Evolutionary conservation across 371 early-diverging fungal genomes (phyloP).

Genomic region (Conidiobolus incongruus): DNA sequence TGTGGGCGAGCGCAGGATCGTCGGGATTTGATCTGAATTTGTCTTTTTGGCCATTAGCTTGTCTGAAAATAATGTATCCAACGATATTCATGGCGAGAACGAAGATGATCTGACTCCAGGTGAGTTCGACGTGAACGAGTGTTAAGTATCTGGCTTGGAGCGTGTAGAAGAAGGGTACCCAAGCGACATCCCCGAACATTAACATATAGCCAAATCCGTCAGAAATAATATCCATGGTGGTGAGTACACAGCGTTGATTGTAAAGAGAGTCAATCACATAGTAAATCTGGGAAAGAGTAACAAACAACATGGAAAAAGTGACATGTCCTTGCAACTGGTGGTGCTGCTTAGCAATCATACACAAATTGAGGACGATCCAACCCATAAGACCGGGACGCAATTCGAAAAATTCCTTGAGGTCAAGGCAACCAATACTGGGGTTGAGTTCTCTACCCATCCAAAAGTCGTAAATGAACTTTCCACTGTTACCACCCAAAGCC

Average conservation of each 20-base stretch:
- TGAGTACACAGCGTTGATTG: constrained; percentile 52
- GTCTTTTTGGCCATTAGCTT: constrained; percentile 73
- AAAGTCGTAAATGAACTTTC: constrained; percentile 70
- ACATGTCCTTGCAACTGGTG: constrained; percentile 21
- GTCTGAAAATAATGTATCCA: constrained; percentile 69
- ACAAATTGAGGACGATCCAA: constrained; percentile 50
- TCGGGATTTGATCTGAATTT: constrained; percentile 48
- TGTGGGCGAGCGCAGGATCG: constrained; percentile 32
- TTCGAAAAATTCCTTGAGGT: constrained; percentile 83
- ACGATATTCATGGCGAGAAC: constrained; percentile 28
- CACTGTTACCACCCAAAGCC: constrained; percentile 76
- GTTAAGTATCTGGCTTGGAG: constrained; percentile 75
- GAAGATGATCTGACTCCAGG: constrained; percentile 10
- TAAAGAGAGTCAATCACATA: constrained; percentile 71
- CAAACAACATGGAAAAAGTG: constrained; percentile 56
- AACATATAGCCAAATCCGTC: constrained; percentile 94
- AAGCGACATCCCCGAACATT: constrained; percentile 62
- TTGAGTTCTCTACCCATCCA: constrained; percentile 69
- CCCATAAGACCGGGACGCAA: constrained; percentile 73
- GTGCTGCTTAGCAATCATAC: constrained; percentile 59
- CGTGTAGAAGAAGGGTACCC: constrained; percentile 78
- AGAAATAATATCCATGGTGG: constrained; percentile 84
- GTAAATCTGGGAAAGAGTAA: constrained; percentile 44
- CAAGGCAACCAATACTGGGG: constrained; percentile 61
- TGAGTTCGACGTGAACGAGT: constrained; percentile 30